A percentile compares a stretch with the other conserved stretches of the same genome.
phyloP scores from a whole-genome alignment of 805 yeast genomes.

The Candida sanyiensis region DNA sequence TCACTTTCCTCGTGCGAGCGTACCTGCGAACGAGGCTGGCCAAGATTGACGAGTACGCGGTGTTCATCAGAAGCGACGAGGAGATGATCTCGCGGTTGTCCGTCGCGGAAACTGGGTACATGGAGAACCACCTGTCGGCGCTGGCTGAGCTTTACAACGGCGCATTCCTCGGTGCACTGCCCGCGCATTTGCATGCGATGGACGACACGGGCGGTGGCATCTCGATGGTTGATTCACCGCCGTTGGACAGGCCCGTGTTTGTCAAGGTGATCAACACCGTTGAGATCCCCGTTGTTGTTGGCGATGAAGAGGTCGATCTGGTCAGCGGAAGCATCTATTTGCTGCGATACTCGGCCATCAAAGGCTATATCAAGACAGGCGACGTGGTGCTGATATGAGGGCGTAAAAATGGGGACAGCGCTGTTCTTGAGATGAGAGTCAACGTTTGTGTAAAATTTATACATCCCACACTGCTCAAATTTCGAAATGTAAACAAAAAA shows the following conservation, averaged over 20 bases:
- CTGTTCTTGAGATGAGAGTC: too few relatives aligned
- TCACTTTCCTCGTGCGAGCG: slow-evolving; percentile 73
- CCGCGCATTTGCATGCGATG: slow-evolving; percentile 60
- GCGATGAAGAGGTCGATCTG: slow-evolving; percentile 53
- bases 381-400: slow-evolving; percentile 38
- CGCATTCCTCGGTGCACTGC: slow-evolving; percentile 62
- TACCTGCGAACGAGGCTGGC: slow-evolving; percentile 65
- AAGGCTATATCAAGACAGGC: slow-evolving; percentile 35
- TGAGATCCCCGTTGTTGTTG: slow-evolving; percentile 37
- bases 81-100: slow-evolving; percentile 41
- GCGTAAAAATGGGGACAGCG: background rate
- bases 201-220: slow-evolving; percentile 68
- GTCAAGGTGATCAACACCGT: slow-evolving; percentile 44
- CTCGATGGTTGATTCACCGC: slow-evolving; percentile 78
- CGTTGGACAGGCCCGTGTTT: slow-evolving; percentile 71
- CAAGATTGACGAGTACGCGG: slow-evolving; percentile 67
- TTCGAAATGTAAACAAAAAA: slow-evolving; percentile 1
- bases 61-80: slow-evolving; percentile 48
- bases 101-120: slow-evolving; percentile 55
- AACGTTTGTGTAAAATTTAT: too few relatives aligned
- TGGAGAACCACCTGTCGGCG: slow-evolving; percentile 62
- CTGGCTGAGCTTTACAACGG: slow-evolving; percentile 59
- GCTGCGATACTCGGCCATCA: slow-evolving; percentile 55
- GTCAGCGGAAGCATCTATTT: slow-evolving; percentile 67
- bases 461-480: background rate